These are phyloP conservation scores for Mortierella sp. DNA, from an alignment of 371 early-diverging fungal species.

Conservation along the genomic window DNA sequence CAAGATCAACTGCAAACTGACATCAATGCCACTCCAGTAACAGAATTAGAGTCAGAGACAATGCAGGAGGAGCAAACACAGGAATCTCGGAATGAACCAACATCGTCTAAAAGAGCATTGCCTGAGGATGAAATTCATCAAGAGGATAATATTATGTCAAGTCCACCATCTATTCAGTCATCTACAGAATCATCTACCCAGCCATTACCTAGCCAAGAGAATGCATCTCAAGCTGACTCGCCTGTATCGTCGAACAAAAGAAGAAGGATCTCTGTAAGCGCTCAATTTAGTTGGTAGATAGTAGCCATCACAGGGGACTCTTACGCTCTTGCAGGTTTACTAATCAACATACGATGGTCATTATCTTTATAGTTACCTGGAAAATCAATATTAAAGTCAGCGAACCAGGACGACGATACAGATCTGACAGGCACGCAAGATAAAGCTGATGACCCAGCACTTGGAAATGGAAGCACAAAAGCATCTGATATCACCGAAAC, in stretches of 20 bases:
- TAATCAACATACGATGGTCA: neutral
- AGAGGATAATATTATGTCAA: neutral
- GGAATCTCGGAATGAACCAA: neutral
- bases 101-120: constrained; percentile 15
- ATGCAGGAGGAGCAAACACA: neutral
- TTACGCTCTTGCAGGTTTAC: too few relatives aligned
- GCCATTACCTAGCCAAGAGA: constrained; percentile 7
- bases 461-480: neutral
- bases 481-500: constrained; percentile 32
- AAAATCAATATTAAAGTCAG: constrained; percentile 42
- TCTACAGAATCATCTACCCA: constrained; percentile 8
- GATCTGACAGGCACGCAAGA: constrained; percentile 21
- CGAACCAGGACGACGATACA: constrained; percentile 24
- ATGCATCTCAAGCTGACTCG: neutral
- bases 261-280: constrained; percentile 43
- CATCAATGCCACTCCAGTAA: neutral
- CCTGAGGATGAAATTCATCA: constrained; percentile 4
- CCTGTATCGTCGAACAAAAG: constrained; percentile 25
- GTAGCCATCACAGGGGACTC: too few relatives aligned
- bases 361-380: constrained; percentile 36
- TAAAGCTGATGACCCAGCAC: neutral
- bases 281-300: neutral
- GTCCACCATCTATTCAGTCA: neutral
- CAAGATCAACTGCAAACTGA: neutral
- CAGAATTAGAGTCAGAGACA: neutral